These are phyloP conservation scores for Sporothrix variecibatus DNA, from an alignment of 2,329 filamentous ascomycete genomes.

Conservation along the genomic window DNA sequence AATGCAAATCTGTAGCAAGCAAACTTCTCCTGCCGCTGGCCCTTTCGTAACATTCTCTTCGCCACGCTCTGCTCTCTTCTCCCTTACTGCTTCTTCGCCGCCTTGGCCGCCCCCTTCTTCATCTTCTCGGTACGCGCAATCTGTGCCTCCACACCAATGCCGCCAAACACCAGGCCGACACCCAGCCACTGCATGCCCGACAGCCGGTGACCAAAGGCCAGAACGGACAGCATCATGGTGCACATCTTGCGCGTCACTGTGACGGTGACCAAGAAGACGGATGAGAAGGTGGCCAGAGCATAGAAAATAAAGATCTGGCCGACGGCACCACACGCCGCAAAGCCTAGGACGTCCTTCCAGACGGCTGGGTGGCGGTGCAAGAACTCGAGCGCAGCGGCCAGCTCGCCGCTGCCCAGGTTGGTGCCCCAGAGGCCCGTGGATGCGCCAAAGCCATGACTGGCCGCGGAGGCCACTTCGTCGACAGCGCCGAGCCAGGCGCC, in stretches of 20 bases:
- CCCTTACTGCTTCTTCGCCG: constrained; percentile 31
- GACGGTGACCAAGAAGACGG: constrained; percentile 88
- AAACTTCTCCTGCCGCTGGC: not conserved
- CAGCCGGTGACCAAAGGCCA: constrained; percentile 89
- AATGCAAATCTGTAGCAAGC: not conserved
- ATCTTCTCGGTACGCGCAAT: constrained; percentile 82
- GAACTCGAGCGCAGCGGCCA: constrained; percentile 77
- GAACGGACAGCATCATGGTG: constrained; percentile 94
- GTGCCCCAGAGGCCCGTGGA: constrained; percentile 37
- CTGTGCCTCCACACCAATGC: constrained; percentile 85
- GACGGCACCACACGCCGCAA: constrained; percentile 85
- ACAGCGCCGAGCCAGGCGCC: constrained; percentile 69
- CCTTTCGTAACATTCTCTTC: too few relatives aligned
- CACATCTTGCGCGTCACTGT: constrained; percentile 99
- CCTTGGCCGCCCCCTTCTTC: constrained; percentile 60
- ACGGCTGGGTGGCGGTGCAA: constrained; percentile 77
- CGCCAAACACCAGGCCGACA: constrained; percentile 89
- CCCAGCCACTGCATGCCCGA: constrained; percentile 91
- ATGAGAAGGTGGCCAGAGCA: constrained; percentile 89
- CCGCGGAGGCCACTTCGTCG: constrained; percentile 61
- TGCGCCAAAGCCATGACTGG: not conserved
- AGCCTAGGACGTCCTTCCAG: constrained; percentile 84
- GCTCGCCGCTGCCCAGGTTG: constrained; percentile 65
- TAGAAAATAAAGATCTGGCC: constrained; percentile 98
- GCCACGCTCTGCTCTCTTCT: too few relatives aligned